Evolutionary conservation across 192 early-diverging fungal species (phyloP).

Genomic region (Pilaira anomala): DNA sequence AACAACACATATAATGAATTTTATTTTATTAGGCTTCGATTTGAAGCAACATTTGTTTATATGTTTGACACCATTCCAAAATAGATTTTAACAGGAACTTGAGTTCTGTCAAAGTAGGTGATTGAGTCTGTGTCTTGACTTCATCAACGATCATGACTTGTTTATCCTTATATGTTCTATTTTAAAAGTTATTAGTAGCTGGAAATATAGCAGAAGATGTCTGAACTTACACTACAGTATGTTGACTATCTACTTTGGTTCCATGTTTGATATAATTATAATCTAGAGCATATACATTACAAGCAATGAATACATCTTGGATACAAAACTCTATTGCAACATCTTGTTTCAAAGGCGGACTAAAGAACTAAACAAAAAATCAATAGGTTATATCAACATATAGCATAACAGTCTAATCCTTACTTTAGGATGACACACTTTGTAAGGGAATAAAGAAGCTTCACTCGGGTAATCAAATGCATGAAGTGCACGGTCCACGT

Average conservation of each 20-base stretch:
- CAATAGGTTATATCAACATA: not conserved
- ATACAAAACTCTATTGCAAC: constrained; percentile 34
- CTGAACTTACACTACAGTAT: constrained; percentile 15
- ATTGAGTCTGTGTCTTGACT: constrained; percentile 31
- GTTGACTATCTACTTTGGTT: constrained; percentile 16
- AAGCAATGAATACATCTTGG: constrained; percentile 23
- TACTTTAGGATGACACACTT: constrained; percentile 37
- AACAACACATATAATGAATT: too few species aligned
- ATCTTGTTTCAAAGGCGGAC: constrained; percentile 33
- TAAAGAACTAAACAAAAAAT: constrained; percentile 20
- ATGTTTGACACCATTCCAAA: constrained; percentile 16
- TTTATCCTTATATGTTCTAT: constrained; percentile 36
- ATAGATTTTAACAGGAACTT: constrained; percentile 17
- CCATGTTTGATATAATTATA: constrained; percentile 10
- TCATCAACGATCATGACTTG: constrained; percentile 22
- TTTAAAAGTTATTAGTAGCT: not conserved
- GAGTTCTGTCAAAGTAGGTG: constrained; percentile 30
- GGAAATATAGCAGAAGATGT: not conserved
- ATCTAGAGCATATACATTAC: constrained; percentile 31
- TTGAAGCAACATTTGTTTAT: constrained; percentile 24
- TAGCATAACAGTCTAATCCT: too few species aligned
- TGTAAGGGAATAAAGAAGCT: constrained; percentile 31
- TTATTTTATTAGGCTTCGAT: constrained; percentile 18
- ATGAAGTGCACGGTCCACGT: constrained; percentile 26
- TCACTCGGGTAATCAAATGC: constrained; percentile 31